Percentiles rank a stretch among this genome's conserved stretches.
phyloP scores from a whole-genome alignment of 495 filamentous ascomycete species.

The Penicillium ochrochloron region DNA sequence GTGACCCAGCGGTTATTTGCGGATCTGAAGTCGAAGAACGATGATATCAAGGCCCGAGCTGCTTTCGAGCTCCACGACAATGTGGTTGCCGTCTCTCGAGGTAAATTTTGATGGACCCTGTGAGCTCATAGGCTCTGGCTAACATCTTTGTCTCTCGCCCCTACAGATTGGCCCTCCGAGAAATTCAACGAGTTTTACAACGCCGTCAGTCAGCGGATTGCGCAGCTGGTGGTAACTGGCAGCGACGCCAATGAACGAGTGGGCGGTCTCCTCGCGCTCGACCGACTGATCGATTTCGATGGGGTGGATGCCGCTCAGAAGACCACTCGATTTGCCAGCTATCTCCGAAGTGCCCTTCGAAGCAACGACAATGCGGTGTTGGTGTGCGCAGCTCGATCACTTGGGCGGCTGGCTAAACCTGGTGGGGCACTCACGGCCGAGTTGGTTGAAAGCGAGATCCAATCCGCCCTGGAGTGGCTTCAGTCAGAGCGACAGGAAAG shows the following conservation, averaged over 20 bases:
- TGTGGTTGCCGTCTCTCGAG: conserved; percentile 55
- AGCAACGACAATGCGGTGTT: conserved; percentile 88
- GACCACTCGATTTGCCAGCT: conserved; percentile 88
- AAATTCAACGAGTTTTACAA: conserved; percentile 81
- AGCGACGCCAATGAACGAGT: conserved; percentile 85
- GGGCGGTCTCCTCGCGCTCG: conserved; percentile 89
- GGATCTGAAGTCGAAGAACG: conserved; percentile 59
- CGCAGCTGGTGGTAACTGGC: conserved; percentile 73
- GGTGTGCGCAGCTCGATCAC: conserved; percentile 80
- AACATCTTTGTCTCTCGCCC: conserved; percentile 2
- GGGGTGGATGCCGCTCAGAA: conserved; percentile 93
- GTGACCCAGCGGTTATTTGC: conserved; percentile 52
- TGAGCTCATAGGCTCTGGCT: conserved; percentile 12
- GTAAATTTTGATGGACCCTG: conserved; percentile 29
- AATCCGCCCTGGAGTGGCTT: conserved; percentile 92
- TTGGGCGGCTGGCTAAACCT: conserved; percentile 87
- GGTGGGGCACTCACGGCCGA: conserved; percentile 95
- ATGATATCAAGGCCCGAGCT: conserved; percentile 54
- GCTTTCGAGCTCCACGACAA: conserved; percentile 58
- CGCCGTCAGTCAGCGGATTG: conserved; percentile 74
- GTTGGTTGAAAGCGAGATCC: conserved; percentile 94
- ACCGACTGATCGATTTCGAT: conserved; percentile 91
- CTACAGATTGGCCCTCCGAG: conserved; percentile 72
- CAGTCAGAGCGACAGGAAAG: conserved; percentile 94
- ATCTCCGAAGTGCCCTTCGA: conserved; percentile 82